Evolutionary conservation across 192 early-diverging fungal genomes (phyloP), one percentile per base, ranked within the genome.

Genomic region (Coemansia sp.): DNA sequence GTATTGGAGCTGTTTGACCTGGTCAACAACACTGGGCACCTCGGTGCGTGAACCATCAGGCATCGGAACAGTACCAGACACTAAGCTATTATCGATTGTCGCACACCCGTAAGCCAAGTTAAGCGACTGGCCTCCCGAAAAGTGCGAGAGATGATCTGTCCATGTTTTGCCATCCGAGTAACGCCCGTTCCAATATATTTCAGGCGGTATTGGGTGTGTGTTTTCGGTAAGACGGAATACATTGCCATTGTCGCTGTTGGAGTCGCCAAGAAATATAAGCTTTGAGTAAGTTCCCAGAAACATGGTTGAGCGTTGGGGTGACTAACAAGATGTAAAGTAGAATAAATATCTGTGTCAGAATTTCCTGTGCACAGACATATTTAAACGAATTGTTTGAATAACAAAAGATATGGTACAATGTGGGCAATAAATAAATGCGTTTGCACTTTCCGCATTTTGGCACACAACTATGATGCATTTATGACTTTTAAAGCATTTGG

Each of bases 221-320:
- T 55, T 27, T 4, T 24, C 10, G 8, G 75, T 78, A 57, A 78
- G 55, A 4, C 54, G 69, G 44, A 59, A 40, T 11, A 72, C 69
- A n/a, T 78, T 78, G 9, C 75, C 75, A 13, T 54, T 78, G 48
- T 78, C 75, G 17, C 62, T 53, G 18, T 72, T 78, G 12, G 75
- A 78, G 33, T 78, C 75, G 41, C 75, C 75, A 23, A 78, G 50
- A 43, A 78, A 68, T 21, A 78, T 46, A 34, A 78, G 59, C 23
- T 59, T 53, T 11, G 53, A 37, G 56, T 63, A 76, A 27, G 37
- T 59, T 18, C 42, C 55, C 10, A 74, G 54, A 9, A 68, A 33
- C 60, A 66, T 50, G 12, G 19, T 21, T 57, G 34, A 9, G 11
- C 11, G 11, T 37, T 37, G 34, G 1, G 34, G 1, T 6, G 34